Conservation (phyloP, 2,329 filamentous ascomycete species). For the Niveomyces coronatus region DNA sequence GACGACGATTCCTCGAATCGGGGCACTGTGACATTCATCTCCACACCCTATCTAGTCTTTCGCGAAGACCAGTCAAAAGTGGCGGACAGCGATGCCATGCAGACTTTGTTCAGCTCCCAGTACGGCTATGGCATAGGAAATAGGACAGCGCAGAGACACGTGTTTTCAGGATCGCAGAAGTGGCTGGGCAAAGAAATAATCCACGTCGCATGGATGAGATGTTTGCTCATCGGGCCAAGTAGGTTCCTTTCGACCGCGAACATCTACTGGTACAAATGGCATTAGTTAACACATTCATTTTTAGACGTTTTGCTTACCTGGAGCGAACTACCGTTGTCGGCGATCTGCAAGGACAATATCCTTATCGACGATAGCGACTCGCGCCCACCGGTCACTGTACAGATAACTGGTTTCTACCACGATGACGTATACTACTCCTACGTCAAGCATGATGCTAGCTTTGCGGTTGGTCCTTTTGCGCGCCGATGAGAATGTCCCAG, state of each 20-base stretch:
- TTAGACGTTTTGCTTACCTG: slow-evolving; percentile 2
- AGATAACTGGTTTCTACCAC: neutral
- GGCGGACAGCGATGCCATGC: neutral
- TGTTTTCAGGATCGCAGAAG: slow-evolving; percentile 1
- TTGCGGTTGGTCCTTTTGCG: neutral
- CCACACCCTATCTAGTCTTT: slow-evolving; percentile 1
- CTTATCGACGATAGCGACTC: slow-evolving; percentile 1
- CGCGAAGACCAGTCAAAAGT: neutral
- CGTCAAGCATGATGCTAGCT: slow-evolving; percentile 3
- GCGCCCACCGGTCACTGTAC: neutral
- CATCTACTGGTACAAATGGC: neutral
- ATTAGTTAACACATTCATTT: neutral
- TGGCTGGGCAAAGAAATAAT: slow-evolving; percentile 3
- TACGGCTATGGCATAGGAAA: neutral
- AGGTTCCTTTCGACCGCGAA: neutral
- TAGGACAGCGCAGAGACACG: neutral
- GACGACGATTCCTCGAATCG: neutral
- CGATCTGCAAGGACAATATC: slow-evolving; percentile 3
- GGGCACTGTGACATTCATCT: neutral
- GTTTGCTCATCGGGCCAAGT: slow-evolving; percentile 1
- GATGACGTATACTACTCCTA: neutral
- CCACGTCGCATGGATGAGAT: neutral
- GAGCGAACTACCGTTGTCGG: slow-evolving; percentile 1
- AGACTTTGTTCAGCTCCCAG: neutral
- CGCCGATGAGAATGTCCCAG: neutral